phyloP scores from a whole-genome alignment of 1,284 basidiomycete genomes.

The Exobasidium rhododendri region DNA sequence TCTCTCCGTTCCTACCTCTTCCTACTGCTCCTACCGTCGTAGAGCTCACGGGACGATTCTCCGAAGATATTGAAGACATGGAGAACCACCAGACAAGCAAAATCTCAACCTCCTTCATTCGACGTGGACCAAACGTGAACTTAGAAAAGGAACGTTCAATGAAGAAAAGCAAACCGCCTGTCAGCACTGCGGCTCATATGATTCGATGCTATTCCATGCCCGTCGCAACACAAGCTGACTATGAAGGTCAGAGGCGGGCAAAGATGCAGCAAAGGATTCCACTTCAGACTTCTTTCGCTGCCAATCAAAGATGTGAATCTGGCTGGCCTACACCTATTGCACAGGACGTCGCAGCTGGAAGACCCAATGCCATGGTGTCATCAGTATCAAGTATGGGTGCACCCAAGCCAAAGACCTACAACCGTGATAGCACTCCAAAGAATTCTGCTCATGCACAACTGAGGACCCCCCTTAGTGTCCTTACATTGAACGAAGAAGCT shows the following conservation, averaged over 20 bases:
- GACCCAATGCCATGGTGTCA: not conserved
- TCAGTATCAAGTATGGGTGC: not conserved
- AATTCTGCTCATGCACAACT: not conserved
- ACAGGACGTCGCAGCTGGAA: not conserved
- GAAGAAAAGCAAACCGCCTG: not conserved
- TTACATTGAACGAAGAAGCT: not conserved
- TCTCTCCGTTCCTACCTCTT: slow-evolving; percentile 6
- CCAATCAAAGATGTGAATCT: not conserved
- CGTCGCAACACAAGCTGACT: slow-evolving; percentile 41
- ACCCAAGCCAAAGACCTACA: not conserved
- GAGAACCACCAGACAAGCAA: not conserved
- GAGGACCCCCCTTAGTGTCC: not conserved
- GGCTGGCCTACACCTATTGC: slow-evolving; percentile 9
- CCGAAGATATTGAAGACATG: not conserved
- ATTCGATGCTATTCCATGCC: slow-evolving; percentile 40
- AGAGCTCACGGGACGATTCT: slow-evolving; percentile 3
- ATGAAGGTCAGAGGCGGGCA: slow-evolving; percentile 26
- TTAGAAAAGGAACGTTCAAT: not conserved
- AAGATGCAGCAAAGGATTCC: not conserved
- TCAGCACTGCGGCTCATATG: not conserved
- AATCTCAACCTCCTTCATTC: not conserved
- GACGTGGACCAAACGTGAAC: not conserved
- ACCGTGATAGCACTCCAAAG: not conserved
- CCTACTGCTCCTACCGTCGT: slow-evolving; percentile 6
- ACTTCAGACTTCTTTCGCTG: not conserved